Conservation (phyloP, 495 filamentous ascomycete genomes). For the Niebla homalea region DNA sequence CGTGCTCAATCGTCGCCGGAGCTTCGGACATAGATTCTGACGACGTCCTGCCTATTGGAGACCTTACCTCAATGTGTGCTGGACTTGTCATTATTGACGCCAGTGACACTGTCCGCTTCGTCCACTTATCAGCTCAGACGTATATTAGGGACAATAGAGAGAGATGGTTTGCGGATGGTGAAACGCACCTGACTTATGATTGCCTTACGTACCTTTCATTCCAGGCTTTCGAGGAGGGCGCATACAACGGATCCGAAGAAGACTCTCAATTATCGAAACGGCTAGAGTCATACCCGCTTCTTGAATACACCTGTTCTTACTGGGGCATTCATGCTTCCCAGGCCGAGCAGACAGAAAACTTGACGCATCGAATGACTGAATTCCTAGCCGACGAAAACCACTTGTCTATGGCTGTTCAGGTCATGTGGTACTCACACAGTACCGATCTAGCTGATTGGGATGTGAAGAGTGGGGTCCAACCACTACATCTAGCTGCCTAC, state of each 20-base stretch:
- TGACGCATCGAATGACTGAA: slow-evolving; percentile 2
- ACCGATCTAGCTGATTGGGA: slow-evolving; percentile 7
- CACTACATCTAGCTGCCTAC: slow-evolving; percentile 11
- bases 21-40: slow-evolving; percentile 25
- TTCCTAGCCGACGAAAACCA: slow-evolving; percentile 8
- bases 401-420: slow-evolving; percentile 11
- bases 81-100: slow-evolving; percentile 40
- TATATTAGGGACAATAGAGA: slow-evolving; percentile 31
- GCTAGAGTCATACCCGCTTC: slow-evolving; percentile 15
- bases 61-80: slow-evolving; percentile 35
- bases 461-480: slow-evolving; percentile 6
- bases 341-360: slow-evolving; percentile 1
- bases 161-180: slow-evolving; percentile 25
- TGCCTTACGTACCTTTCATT: slow-evolving; percentile 36
- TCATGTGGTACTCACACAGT: slow-evolving; percentile 12
- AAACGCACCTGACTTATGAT: slow-evolving; percentile 21
- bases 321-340: slow-evolving; percentile 21
- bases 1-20: slow-evolving; percentile 26
- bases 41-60: slow-evolving; percentile 23
- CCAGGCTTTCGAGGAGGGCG: slow-evolving; percentile 19
- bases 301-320: slow-evolving; percentile 21
- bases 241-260: slow-evolving; percentile 9
- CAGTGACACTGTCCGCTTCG: slow-evolving; percentile 34
- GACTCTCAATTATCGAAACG: slow-evolving; percentile 15
- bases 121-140: slow-evolving; percentile 42